Evolutionary conservation across 208 protist genomes (phyloP), one percentile per base, ranked within the genome.

Genomic region (Crithidia acanthocephali): DNA sequence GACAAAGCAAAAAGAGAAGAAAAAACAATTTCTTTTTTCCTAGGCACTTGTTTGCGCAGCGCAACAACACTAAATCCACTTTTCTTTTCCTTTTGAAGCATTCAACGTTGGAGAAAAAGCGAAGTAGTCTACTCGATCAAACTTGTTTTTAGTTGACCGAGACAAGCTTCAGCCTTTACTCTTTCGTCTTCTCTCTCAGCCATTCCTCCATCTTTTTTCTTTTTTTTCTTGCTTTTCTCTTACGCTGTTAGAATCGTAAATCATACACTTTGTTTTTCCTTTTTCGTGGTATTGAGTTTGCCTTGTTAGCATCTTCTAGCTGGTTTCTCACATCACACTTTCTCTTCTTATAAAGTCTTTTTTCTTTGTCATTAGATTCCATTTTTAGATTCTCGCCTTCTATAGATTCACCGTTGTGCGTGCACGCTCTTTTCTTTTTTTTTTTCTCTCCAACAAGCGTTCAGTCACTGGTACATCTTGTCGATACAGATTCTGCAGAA

Each of bases 261-360:
- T 23, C 53, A 37, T 42, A 42, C 37, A 22, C n/a, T n/a, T n/a
- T n/a, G n/a, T n/a, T 76, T 76, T 71, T 75, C 30, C 75, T 56
- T 75, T 69, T 56, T 64, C n/a, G 53, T 32, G 28, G 25, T 30
- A 28, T 3, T 44, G 20, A 11, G n/a, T 58, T 16, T 45, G 13
- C 1, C n/a, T 68, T 66, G 27, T 57, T 74, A 22, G 57, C 37
- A 42, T 42, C 37, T 42, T 15, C 37, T 42, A 15, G 6, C 37
- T 42, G 9, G 13, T 42, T 42, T 42, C 13, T 13, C 37, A n/a
- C n/a, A n/a, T 42, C 6, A 6, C 37, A 42, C 37, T 15, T 15
- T 13, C 9, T 42, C 13, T 66, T 62, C 50, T 77, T 66, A 3
- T 56, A 50, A 15, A 59, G 10, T 62, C 37, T 47, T 64, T 25